Evolutionary conservation across 148 eudicot species (phyloP).

Genomic region (Salicornia ramosissima): DNA sequence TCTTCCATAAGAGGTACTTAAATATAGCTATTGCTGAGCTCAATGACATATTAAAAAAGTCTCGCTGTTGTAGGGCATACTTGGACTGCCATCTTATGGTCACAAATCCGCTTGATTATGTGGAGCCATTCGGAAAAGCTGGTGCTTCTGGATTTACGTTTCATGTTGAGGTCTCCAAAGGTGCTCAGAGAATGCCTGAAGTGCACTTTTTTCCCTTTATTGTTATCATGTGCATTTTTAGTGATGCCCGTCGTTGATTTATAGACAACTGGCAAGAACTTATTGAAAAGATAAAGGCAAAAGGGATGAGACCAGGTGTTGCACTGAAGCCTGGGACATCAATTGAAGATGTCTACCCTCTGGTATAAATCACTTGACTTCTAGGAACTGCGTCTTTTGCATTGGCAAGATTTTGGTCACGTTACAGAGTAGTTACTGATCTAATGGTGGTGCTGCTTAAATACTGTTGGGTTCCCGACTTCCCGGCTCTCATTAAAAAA

Average conservation of each 20-base stretch:
- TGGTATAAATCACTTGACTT: constrained; percentile 39
- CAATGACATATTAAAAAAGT: neutral
- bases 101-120: constrained; percentile 88
- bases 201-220: neutral
- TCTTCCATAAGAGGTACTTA: neutral
- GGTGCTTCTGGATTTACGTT: constrained; percentile 99
- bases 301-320: constrained; percentile 91
- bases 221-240: neutral
- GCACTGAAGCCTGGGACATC: constrained; percentile 89
- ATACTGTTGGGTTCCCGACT: neutral
- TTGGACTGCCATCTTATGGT: constrained; percentile 99
- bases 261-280: constrained; percentile 93
- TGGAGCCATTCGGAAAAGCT: constrained; percentile 88
- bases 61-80: constrained; percentile 60
- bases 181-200: constrained; percentile 27
- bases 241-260: constrained; percentile 12
- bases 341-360: constrained; percentile 80
- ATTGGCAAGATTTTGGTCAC: neutral
- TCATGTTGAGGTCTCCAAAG: constrained; percentile 87
- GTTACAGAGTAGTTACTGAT: neutral
- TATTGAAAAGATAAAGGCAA: constrained; percentile 58
- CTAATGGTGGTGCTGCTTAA: neutral
- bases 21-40: neutral
- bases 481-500: neutral
- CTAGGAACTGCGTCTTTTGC: neutral